Base-by-base conservation (phyloP, 2,329 filamentous ascomycete genomes). In the Verticillium alfalfae region DNA sequence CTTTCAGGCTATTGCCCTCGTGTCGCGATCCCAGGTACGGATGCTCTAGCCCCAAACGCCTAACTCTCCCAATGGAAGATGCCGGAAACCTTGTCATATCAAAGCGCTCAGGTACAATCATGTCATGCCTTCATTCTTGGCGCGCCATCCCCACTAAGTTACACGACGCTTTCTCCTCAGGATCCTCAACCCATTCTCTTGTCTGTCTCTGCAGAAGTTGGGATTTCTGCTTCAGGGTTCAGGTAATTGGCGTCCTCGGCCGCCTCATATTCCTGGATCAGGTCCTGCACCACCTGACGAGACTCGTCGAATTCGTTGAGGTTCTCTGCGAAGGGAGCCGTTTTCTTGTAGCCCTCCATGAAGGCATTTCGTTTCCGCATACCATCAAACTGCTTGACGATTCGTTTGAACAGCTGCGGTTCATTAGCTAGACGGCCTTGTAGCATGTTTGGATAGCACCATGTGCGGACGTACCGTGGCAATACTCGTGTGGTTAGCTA, bases 301-400 rank as follows among this genome's bases (percentile, higher is more conserved):
- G 95, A 91, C 76, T 97, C 93, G 73, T 99, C 96, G 70, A 99
- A 99, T 76, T 99, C 94, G 68, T 91, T 86, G 52, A 99, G 79
- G 54, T 93, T 95, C 67, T 98, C 94, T 0, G 92, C 84, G 75
- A 99, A 99, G 1, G 93, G 92, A 0, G 92, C 89, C 63, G 96
- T 96, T 75, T 95, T 95, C 79, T 97, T 98, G 79, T 99, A 99
- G 56, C 88, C 88, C 69, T 99, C 95, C 70, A 99, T 84, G 76
- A 98, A 99, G 58, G 95, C 95, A 74, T 98, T 98, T 59, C 94
- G 90, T 78, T 98, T 98, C 62, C 95, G 86, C 81, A 99, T 90
- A 34, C 91, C 89, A 70, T 97, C 93, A 76, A 98, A 99, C 72
- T 96, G 94, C 65, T 87, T 85, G 15, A 97, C 85, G 65, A 98